Evolutionary conservation across 2,329 filamentous ascomycete species (phyloP).

Genomic region (Fusarium nurragi): DNA sequence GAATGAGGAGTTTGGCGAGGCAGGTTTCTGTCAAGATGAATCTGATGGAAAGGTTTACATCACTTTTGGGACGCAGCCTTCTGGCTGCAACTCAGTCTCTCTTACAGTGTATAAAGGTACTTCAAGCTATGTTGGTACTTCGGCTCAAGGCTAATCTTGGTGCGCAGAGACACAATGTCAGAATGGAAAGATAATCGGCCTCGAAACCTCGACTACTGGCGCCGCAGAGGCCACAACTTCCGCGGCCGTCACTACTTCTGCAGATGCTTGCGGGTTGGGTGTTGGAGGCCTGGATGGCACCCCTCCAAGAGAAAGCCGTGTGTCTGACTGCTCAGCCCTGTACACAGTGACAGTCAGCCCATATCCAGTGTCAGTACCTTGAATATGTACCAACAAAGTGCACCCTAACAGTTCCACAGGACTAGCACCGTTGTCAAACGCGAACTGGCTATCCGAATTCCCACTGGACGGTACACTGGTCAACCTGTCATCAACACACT

Average conservation of each 20-base stretch:
- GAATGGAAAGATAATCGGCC: slow-evolving; percentile 8
- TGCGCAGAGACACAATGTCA: slow-evolving; percentile 5
- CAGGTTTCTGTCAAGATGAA: not conserved
- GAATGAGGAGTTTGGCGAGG: not conserved
- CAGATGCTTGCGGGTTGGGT: not conserved
- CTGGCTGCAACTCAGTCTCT: not conserved
- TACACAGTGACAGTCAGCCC: slow-evolving; percentile 18
- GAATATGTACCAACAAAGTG: accelerated
- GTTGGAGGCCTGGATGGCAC: not conserved
- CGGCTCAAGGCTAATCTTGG: not conserved
- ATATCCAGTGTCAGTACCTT: not conserved
- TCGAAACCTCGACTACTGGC: not conserved
- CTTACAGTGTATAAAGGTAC: slow-evolving; percentile 6
- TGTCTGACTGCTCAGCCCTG: slow-evolving; percentile 8
- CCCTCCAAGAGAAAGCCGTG: not conserved
- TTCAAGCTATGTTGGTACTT: accelerated
- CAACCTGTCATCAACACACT: not conserved
- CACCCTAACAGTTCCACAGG: not conserved
- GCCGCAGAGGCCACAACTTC: not conserved
- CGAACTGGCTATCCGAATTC: slow-evolving; percentile 3
- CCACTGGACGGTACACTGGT: not conserved
- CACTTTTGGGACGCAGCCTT: slow-evolving; percentile 5
- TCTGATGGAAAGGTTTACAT: slow-evolving; percentile 9
- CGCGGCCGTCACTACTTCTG: not conserved
- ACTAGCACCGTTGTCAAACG: not conserved